phyloP scores from a whole-genome alignment of 2,329 filamentous ascomycete species.

The Ilyonectria robusta region DNA sequence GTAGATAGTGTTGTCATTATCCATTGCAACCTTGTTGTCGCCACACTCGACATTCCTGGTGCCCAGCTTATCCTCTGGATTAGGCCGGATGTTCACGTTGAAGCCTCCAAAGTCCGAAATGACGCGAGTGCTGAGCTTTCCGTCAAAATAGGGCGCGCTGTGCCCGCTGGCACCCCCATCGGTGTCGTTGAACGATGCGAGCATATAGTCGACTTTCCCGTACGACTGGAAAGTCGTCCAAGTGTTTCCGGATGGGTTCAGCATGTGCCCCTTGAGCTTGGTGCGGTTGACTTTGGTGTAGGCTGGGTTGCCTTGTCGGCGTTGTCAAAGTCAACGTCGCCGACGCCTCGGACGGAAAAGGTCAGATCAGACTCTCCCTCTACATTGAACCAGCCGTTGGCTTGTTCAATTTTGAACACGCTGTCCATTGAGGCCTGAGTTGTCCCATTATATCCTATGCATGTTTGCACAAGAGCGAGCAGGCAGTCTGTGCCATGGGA shows the following conservation, averaged over 20 bases:
- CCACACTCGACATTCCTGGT: not conserved
- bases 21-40: not conserved
- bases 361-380: not conserved
- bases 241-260: no score
- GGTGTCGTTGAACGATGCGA: no score
- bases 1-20: not conserved
- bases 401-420: not conserved
- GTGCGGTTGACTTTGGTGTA: no score
- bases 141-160: not conserved
- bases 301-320: not conserved
- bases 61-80: not conserved
- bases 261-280: no score
- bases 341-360: not conserved
- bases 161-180: not conserved
- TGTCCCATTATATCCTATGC: no score
- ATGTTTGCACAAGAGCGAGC: no score
- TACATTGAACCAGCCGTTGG: not conserved
- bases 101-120: slow-evolving; percentile 8
- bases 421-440: not conserved
- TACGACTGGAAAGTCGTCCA: no score
- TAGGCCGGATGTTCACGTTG: not conserved
- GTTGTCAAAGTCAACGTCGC: not conserved
- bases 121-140: not conserved
- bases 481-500: no score
- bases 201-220: no score